phyloP scores from a whole-genome alignment of 768 basidiomycete genomes.

The Suillus clintonianus region DNA sequence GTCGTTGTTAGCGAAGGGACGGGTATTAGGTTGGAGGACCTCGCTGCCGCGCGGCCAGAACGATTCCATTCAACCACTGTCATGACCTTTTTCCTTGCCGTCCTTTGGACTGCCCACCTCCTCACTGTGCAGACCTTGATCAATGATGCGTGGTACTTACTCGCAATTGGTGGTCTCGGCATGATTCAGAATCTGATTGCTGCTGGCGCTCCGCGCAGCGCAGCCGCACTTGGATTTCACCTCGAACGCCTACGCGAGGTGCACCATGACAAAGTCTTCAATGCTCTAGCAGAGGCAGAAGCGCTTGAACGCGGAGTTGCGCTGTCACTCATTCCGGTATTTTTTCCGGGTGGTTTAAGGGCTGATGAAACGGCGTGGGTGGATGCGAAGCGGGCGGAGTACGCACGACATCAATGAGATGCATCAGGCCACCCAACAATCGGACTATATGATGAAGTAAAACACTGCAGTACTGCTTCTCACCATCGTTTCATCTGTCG shows the following conservation, averaged over 20 bases:
- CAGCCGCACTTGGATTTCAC: conserved; percentile 24
- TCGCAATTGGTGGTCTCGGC: conserved; percentile 24
- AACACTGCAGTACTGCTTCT: no score
- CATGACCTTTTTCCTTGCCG: conserved; percentile 12
- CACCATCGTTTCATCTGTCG: no score
- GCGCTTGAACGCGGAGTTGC: neutral
- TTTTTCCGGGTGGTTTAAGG: neutral
- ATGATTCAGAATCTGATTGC: conserved; percentile 28
- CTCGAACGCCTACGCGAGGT: conserved; percentile 6
- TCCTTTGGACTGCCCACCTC: conserved; percentile 25
- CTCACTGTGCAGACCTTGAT: conserved; percentile 23
- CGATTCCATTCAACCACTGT: conserved; percentile 9
- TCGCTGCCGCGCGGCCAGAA: conserved; percentile 23
- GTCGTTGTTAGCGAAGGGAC: conserved; percentile 29
- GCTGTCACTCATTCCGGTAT: neutral
- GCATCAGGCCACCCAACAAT: no score
- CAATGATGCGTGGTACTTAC: conserved; percentile 22
- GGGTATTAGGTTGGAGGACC: conserved; percentile 29
- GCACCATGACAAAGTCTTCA: neutral
- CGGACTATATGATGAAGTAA: no score
- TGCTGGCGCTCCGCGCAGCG: conserved; percentile 20
- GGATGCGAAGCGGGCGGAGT: neutral
- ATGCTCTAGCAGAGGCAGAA: neutral
- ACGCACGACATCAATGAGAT: neutral
- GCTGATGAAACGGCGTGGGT: neutral